Base-by-base conservation (phyloP, 106 monocot species). In the Agapanthus africanus region DNA sequence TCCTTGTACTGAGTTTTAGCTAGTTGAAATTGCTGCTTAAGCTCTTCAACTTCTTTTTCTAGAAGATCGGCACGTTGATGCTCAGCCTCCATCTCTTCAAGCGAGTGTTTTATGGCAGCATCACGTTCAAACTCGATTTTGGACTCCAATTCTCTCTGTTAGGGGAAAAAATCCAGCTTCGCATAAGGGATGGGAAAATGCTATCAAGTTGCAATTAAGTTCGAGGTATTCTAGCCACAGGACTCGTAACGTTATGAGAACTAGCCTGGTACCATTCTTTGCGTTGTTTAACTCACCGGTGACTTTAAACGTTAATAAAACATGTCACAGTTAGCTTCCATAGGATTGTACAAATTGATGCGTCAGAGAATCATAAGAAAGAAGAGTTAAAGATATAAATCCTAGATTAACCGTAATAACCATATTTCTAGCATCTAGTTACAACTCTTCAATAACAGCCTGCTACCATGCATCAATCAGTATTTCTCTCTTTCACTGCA, bases 31-130 rank as follows among this genome's bases (percentile, higher is more conserved):
- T 86, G 66, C 71, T 81, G 59, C 63, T 83, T 70, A 37, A 85
- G 83, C 41, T 73, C 73, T 65, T 84, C 80, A 33, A 85, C 73
- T 74, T 94, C 71, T 57, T 76, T 78, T 68, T 83, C 81, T 37
- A 83, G 65, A 40, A 62, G 37, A 57, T 15, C n/a, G 10, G 65
- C 73, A 61, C 40, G 72, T 39, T 86, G 76, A 56, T 59, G 69
- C 52, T 79, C 59, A 66, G 72, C 57, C 37, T 79, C 76, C 38
- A 86, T 9, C 71, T 83, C 86, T 40, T 9, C 68, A 5, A 54
- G 31, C 14, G 76, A 59, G 15, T 73, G 63, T 70, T 80, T 59
- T 15, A 32, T 52, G 14, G 74, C 30, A 41, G 75, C 79, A 69
- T 80, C 80, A 49, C 68, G 69, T 56, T 85, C 82, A 40, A 79